Base-by-base conservation (phyloP, 768 basidiomycete species). In the Boletus vinaceobasis region DNA sequence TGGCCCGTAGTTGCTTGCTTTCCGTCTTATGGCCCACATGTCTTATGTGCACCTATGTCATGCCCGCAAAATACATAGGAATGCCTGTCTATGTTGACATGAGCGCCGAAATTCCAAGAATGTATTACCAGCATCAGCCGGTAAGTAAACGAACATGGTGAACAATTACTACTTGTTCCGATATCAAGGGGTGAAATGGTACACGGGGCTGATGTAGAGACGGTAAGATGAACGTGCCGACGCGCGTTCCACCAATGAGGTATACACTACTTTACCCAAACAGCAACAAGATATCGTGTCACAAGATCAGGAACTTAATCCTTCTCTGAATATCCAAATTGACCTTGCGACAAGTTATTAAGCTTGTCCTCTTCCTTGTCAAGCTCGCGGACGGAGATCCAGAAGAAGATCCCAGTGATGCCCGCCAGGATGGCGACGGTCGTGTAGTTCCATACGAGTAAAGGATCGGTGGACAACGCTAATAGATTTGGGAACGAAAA, bases 391-490 rank as follows among this genome's bases (percentile, higher is more conserved):
- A 83, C 78, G 36, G 75, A 73, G 60, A 80, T 37, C 74, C 74
- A 79, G 70, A 90, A 86, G 27, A 80, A 14, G 47, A 74, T 47
- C 13, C 86, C 87, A 3, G 80, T 71, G 40, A 82, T 37, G 17
- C 68, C 74, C 3, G 84, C 79, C 14, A 90, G 69, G 27, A 79
- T 77, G 38, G 61, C 85, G 77, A 86, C 79, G 21, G 77, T 67
- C 39, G 74, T 75, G 63, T 90, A 90, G 71, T 88, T 88, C 87
- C 87, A 87, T 7, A 89, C 81, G 13, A 92, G 76, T 23, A 88
- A 68, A 15, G 87, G 90, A 66, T 92, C 88, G 9, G 72, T 72
- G 17, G 87, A 84, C 39, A 92, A 75, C 4, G 85, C 81, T 81
- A 23, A 23, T 23, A 23, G 33, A 29, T 57, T 47, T 9, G 11